Base-by-base conservation (phyloP, 495 filamentous ascomycete species). In the Tuber brumale region DNA sequence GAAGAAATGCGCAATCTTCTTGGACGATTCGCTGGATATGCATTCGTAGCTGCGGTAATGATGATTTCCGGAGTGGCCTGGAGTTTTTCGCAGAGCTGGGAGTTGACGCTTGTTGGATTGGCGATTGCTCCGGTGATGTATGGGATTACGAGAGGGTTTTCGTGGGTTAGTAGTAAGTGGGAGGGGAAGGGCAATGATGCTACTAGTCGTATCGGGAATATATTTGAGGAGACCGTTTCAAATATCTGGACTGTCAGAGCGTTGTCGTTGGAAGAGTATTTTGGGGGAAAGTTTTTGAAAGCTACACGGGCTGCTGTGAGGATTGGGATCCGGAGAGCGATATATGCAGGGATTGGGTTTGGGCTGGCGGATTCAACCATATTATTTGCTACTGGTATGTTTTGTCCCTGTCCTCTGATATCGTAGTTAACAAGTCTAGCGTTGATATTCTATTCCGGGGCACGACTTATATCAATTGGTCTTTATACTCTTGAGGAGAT, bases 1-100 rank as follows among this genome's bases (percentile, higher is more conserved):
- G 95, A 98, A 83, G 93, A 97, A 80, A 94, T 94, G 88, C 88
- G 91, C 6, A 93, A 93, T 76, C 82, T 98, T 0, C 85, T 97
- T 3, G 91, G 92, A 16, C 89, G 92, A 61, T 97, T 96, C 81
- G 88, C 90, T 9, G 91, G 90, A 5, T 89, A 90, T 66, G 82
- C 91, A 0, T 87, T 94, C 21, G 88, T 92, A 8, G 89, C 90
- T 7, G 80, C 86, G 8, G 73, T 88, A 16, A 93, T 95, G 87
- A 88, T 91, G 23, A 48, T 85, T 1, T 88, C 91, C 27, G 88
- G 93, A 0, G 75, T 96, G 10, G 78, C 88, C 8, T 97, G 93
- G 94, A 91, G 92, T 70, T 80, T 97, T 71, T 78, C 87, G 0
- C 87, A 91, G 57, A 91, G 89, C 75, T 97, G 94, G 94, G 91